Evolutionary conservation across 352 stramenopile genomes (phyloP).

Genomic region (Phytopythium boreale): DNA sequence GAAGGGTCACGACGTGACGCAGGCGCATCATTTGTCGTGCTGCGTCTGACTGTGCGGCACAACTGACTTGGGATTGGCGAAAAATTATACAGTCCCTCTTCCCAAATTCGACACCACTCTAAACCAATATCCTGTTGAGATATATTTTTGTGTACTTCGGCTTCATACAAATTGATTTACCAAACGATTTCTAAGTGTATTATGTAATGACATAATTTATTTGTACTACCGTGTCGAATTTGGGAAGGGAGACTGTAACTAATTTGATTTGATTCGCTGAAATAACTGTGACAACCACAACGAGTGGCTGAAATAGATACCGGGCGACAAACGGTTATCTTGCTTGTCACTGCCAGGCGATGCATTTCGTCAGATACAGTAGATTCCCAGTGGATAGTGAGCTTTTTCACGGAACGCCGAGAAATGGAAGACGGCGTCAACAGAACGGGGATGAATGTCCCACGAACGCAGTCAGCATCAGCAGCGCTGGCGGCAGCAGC

Average conservation of each 20-base stretch:
- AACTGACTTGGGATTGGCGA: background rate
- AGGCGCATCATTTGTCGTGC: constrained; percentile 1
- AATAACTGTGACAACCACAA: background rate
- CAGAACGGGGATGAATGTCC: background rate
- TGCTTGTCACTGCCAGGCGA: background rate
- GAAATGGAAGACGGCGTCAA: background rate
- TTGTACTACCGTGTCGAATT: too few species aligned
- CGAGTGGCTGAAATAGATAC: too few species aligned
- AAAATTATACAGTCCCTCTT: too few species aligned
- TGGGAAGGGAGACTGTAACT: too few species aligned
- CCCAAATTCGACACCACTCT: too few species aligned
- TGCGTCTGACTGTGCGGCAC: too few species aligned
- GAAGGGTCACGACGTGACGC: constrained; percentile 4
- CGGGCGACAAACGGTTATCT: too few species aligned
- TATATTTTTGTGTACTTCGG: too few species aligned
- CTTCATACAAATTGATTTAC: too few species aligned
- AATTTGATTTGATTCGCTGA: background rate
- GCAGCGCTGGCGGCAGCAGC: background rate
- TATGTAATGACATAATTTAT: too few species aligned
- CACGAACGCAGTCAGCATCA: background rate
- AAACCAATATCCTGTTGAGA: too few species aligned
- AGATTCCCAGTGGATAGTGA: background rate
- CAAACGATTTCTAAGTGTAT: too few species aligned
- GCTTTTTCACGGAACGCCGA: background rate
- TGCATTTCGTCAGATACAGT: background rate